Base-by-base conservation (phyloP, 345 rosid genomes). In the Hirschfeldia incana region DNA sequence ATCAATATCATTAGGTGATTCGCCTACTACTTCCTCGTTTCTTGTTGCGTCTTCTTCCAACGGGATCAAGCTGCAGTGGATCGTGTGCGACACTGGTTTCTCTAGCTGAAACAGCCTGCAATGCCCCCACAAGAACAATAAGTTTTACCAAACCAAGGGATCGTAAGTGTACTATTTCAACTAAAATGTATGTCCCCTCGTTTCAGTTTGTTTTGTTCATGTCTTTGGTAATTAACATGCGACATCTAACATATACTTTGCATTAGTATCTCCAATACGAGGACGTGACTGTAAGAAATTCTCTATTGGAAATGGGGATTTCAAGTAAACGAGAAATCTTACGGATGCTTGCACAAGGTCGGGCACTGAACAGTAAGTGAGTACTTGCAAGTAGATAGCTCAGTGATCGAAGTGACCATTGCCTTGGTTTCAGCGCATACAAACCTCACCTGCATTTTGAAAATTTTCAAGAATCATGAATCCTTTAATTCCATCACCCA, bases 341-440 rank as follows among this genome's bases (percentile, higher is more conserved):
- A 93, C 97, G 88, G 93, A 76, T 95, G 98, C 87, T 87, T 91
- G 94, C 99, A 95, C 58, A 95, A 91, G 84, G 79, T 84, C 55
- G 97, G 94, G 76, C 86, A 80, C 61, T 91, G 99, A 46, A 92
- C 78, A 21, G 98, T 92, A 64, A 94, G 78, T 5, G 99, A 97
- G 65, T 95, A 95, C 83, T 89, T 95, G 94, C 99, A 93, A 13
- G 99, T 92, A 27, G 98, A 94, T 80, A 94, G 75, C 85, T 92
- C 98, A 3, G 98, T 92, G 78, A 94, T 81, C 27, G 98, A 94
- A 82, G 87, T 94, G 75, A 94, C 86, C 98, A 90, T 93, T 62
- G 92, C 88, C 80, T 91, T 88, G 0, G 97, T 88, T 85, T 93
- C 99, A 6, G 97, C 86, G 76, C 99, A 95, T 46, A 93, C 94